phyloP scores from a whole-genome alignment of 768 basidiomycete genomes.

The Tricholoma furcatifolium region DNA sequence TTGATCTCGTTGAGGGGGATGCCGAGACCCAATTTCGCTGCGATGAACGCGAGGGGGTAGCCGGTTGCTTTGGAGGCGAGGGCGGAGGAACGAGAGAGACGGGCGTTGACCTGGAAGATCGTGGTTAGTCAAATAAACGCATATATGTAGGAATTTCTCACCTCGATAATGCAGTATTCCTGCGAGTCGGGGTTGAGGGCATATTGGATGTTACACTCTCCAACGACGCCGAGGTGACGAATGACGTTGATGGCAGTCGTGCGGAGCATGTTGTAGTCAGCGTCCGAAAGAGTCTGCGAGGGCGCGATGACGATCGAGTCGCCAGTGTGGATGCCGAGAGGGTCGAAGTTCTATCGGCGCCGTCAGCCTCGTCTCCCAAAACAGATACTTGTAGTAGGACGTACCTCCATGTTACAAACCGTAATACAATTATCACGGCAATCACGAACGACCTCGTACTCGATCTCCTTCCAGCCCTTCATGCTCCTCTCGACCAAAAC shows the following conservation, averaged over 20 bases:
- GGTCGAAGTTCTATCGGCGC: constrained; percentile 89
- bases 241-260: constrained; percentile 98
- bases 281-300: constrained; percentile 96
- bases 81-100: constrained; percentile 95
- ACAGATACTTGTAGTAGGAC: constrained; percentile 21
- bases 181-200: constrained; percentile 93
- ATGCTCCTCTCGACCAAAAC: constrained; percentile 99
- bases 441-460: constrained; percentile 98
- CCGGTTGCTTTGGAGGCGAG: constrained; percentile 98
- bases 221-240: constrained; percentile 95
- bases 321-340: constrained; percentile 96
- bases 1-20: constrained; percentile 98
- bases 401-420: constrained; percentile 99
- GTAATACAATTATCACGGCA: constrained; percentile 99
- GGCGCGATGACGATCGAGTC: constrained; percentile 99
- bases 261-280: constrained; percentile 99
- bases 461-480: constrained; percentile 99
- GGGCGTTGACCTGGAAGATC: constrained; percentile 73
- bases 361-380: not conserved
- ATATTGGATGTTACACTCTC: constrained; percentile 99
- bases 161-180: constrained; percentile 99
- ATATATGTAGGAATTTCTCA: constrained; percentile 26
- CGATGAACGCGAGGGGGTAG: constrained; percentile 97
- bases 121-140: too few species aligned
- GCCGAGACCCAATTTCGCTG: constrained; percentile 95